Percentiles rank a stretch among this genome's conserved stretches.
Conservation (phyloP, 2,329 filamentous ascomycete species). For the Aspergillus amoenus region DNA sequence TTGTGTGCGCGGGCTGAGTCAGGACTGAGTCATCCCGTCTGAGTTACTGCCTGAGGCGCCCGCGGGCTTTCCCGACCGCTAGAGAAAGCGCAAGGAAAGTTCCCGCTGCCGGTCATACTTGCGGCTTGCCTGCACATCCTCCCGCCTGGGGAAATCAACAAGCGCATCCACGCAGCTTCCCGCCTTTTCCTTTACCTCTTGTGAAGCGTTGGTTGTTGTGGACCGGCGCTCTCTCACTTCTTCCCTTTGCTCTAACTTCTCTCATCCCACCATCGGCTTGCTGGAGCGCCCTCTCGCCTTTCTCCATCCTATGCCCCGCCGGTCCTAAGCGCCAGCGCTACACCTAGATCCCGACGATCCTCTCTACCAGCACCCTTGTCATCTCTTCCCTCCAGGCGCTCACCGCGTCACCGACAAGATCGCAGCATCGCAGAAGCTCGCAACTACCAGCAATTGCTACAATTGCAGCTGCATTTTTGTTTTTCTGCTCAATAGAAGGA, state of each 20-base stretch:
- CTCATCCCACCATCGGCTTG: not conserved
- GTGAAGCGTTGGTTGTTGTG: slow-evolving; percentile 17
- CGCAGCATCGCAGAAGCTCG: not conserved
- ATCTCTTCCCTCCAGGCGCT: slow-evolving; percentile 1
- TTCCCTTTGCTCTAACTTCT: slow-evolving; percentile 8
- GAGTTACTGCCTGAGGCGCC: not conserved
- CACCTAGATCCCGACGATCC: slow-evolving; percentile 22
- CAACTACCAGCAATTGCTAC: slow-evolving; percentile 11
- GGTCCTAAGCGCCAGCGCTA: slow-evolving; percentile 40
- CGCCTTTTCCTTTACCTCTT: slow-evolving; percentile 8
- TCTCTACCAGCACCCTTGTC: slow-evolving; percentile 13
- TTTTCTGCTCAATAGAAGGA: not conserved
- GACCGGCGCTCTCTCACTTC: slow-evolving; percentile 16
- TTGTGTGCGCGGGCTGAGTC: slow-evolving; percentile 36
- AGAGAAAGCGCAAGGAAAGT: not conserved
- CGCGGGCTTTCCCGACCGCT: not conserved
- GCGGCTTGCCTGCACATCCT: not conserved
- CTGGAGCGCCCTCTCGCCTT: slow-evolving; percentile 4
- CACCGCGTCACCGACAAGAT: slow-evolving; percentile 1
- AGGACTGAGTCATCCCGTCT: slow-evolving; percentile 16
- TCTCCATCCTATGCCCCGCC: slow-evolving; percentile 34
- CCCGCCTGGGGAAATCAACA: slow-evolving; percentile 7
- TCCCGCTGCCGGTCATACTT: slow-evolving; percentile 1
- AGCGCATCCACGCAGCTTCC: slow-evolving; percentile 15
- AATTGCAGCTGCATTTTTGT: slow-evolving; percentile 8